Conservation (phyloP, 139 green algal species). For the Diplosphaera chodatii region DNA sequence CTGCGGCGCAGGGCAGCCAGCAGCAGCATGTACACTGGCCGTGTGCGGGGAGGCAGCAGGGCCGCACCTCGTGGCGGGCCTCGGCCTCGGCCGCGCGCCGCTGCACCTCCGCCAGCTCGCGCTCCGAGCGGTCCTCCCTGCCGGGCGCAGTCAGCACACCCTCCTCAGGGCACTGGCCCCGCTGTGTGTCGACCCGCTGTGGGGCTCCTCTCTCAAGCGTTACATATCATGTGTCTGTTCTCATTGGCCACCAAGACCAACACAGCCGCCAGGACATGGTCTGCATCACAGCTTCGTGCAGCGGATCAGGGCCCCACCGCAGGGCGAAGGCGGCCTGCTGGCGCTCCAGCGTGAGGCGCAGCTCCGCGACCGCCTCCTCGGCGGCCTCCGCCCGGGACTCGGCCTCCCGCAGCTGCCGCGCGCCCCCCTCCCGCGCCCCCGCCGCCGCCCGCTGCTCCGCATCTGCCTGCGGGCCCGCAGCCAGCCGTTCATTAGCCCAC, state of each 20-base stretch:
- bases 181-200: too few species aligned
- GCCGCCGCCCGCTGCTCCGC: slow-evolving; percentile 55
- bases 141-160: too few species aligned
- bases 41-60: too few species aligned
- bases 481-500: too few species aligned
- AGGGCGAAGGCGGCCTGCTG: slow-evolving; percentile 15
- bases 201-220: too few species aligned
- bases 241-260: too few species aligned
- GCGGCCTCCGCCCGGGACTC: slow-evolving; percentile 60
- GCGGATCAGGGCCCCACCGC: background rate
- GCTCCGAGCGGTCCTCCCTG: slow-evolving; percentile 38
- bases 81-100: slow-evolving; percentile 70
- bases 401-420: slow-evolving; percentile 37
- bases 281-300: too few species aligned
- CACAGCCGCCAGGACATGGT: too few species aligned
- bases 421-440: slow-evolving; percentile 40
- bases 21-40: too few species aligned
- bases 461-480: slow-evolving; percentile 28
- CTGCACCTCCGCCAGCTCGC: slow-evolving; percentile 64
- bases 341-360: slow-evolving; percentile 29
- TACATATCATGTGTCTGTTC: too few species aligned
- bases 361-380: slow-evolving; percentile 30
- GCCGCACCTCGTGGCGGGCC: slow-evolving; percentile 47
- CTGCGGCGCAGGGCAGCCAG: too few species aligned
- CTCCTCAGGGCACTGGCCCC: too few species aligned